Base-by-base conservation (phyloP, 2,329 filamentous ascomycete species). In the Aspergillus intermedius region DNA sequence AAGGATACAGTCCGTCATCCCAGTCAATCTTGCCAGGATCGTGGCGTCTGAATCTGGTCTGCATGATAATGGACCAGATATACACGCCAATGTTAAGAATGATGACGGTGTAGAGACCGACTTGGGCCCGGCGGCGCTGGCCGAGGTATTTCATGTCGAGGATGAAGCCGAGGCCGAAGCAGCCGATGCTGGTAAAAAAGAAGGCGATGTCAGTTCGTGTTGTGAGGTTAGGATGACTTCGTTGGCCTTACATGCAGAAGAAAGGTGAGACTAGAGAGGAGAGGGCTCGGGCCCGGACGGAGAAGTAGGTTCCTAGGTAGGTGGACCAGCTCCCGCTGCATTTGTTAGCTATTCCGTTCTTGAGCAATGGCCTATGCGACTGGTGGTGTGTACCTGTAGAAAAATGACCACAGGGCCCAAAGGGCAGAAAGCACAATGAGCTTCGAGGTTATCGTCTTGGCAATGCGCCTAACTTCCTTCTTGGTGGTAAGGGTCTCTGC, bases 51-150 rank as follows among this genome's bases (percentile, higher is more conserved):
- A 76, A 76, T 17, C 57, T 59, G 7, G 59, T 60, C 52, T 76
- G 72, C 68, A 76, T 76, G 17, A 74, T 61, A 45, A 76, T 74
- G 1, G 73, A 75, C 74, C 74, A 76, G 50, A 76, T 72, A 45
- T 76, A 76, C 0, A 75, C 74, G n/a, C 70, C 74, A 4, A 72
- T 52, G 41, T 76, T 77, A 5, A 74, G 66, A n/a, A 71, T 58
- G 2, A 74, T 67, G 4, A 76, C 72, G 3, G 64, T 70, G 50
- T 70, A 70, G 5, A 77, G 66, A 43, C 73, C 74, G 4, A 72
- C 49, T 49, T 76, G 73, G 13, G 73, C 74, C 10, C 74, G 67
- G 17, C 74, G 70, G 7, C 74, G 68, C 47, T 73, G 70, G 49
- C 66, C 67, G 8, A 73, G 52, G 21, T 53, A 44, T 45, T 70